A percentile compares a stretch with the other conserved stretches of the same genome.
Evolutionary conservation across 352 stramenopile genomes (phyloP).

Genomic region (Globisporangium emineosum): DNA sequence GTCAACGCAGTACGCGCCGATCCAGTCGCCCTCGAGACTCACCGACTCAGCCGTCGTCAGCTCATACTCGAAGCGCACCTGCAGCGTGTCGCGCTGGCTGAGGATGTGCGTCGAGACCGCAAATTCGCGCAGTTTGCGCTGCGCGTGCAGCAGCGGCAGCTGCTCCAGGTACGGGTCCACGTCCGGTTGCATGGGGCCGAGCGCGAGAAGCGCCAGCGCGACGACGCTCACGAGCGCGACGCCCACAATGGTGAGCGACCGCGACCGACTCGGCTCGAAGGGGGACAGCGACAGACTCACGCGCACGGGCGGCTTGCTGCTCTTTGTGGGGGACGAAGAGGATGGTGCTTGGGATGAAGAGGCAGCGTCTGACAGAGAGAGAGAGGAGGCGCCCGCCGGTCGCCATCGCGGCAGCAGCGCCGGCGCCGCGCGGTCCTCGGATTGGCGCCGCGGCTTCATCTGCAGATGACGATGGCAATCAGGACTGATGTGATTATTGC

Average conservation of each 20-base stretch:
- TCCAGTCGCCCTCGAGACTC: conserved; percentile 12
- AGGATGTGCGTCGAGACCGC: conserved; percentile 26
- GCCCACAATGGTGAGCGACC: not conserved
- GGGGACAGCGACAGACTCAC: conserved; percentile 2
- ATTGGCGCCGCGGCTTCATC: conserved; percentile 8
- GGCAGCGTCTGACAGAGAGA: not conserved
- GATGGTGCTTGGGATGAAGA: not conserved
- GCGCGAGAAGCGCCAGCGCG: not conserved
- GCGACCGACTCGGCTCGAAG: not conserved
- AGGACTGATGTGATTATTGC: too few relatives aligned
- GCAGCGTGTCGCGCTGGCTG: conserved; percentile 29
- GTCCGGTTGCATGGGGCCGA: conserved; percentile 8
- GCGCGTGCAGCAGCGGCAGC: conserved; percentile 10
- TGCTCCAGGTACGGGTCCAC: conserved; percentile 13
- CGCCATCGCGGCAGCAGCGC: conserved; percentile 14
- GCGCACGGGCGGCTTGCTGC: not conserved
- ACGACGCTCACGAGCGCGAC: conserved; percentile 16
- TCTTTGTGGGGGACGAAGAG: not conserved
- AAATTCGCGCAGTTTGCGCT: conserved; percentile 23
- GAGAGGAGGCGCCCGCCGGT: not conserved
- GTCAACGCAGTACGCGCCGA: conserved; percentile 24
- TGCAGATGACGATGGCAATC: too few relatives aligned
- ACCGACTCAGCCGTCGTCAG: not conserved
- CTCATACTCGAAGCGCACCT: conserved; percentile 37
- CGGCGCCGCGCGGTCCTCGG: not conserved